Conservation (phyloP, 1,284 basidiomycete species). For the Apiotrichum veenhuisii region DNA sequence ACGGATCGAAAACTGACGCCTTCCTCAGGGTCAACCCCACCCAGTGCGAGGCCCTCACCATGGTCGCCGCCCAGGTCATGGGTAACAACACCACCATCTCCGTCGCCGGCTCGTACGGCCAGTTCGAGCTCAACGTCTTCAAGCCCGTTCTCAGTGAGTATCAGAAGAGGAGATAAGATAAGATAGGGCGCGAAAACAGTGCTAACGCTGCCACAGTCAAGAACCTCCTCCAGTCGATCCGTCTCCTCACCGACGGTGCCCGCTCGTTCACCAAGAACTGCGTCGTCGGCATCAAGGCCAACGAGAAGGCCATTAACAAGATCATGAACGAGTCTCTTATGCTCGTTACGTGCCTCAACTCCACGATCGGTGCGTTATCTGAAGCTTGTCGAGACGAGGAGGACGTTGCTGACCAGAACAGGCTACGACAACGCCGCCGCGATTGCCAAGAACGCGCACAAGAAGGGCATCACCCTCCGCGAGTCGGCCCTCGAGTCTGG, state of each 20-base stretch:
- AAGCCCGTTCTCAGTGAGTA: constrained; percentile 75
- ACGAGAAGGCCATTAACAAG: constrained; percentile 85
- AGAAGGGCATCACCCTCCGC: constrained; percentile 89
- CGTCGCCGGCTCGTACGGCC: constrained; percentile 88
- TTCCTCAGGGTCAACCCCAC: constrained; percentile 83
- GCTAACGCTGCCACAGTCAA: constrained; percentile 56
- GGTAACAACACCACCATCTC: constrained; percentile 95
- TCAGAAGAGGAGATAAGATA: not conserved
- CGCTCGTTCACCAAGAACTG: constrained; percentile 96
- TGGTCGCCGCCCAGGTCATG: constrained; percentile 98
- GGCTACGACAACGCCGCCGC: constrained; percentile 65
- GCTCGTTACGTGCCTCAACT: constrained; percentile 40
- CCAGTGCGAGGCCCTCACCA: constrained; percentile 97
- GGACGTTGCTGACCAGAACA: constrained; percentile 34
- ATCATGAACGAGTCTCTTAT: constrained; percentile 83
- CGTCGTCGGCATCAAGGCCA: constrained; percentile 88
- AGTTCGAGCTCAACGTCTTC: constrained; percentile 99
- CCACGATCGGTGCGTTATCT: too few species aligned
- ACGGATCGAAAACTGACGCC: too few species aligned
- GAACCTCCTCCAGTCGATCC: constrained; percentile 93
- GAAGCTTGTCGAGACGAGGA: not conserved
- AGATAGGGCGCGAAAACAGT: not conserved
- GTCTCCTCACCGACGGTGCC: constrained; percentile 86
- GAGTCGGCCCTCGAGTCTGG: constrained; percentile 86
- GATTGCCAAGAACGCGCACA: constrained; percentile 99